A percentile compares a stretch with the other conserved stretches of the same genome.
phyloP scores from a whole-genome alignment of 148 eudicot species.

The Pharnaceum exiguum region DNA sequence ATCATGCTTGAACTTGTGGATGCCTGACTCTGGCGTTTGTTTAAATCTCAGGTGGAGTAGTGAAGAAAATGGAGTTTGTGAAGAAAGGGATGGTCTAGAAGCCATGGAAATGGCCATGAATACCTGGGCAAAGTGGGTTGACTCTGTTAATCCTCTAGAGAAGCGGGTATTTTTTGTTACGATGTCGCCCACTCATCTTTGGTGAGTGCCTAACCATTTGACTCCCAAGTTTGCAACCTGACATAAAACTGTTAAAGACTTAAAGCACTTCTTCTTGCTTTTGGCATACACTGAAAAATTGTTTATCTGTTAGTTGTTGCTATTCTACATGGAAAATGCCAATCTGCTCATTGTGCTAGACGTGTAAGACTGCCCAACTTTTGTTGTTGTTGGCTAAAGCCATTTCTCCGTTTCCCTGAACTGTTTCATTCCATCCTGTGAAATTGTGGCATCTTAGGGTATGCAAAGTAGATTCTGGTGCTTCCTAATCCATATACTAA shows the following conservation, averaged over 20 bases:
- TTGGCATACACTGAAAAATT: too few species aligned
- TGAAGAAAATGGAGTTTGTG: slow-evolving; percentile 64
- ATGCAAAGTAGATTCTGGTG: too few species aligned
- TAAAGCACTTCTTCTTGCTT: background rate
- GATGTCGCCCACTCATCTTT: slow-evolving; percentile 91
- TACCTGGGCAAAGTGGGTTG: slow-evolving; percentile 87
- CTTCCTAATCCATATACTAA: too few species aligned
- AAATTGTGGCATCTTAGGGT: too few species aligned
- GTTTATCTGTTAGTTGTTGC: too few species aligned
- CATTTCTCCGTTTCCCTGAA: too few species aligned
- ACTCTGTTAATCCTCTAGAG: slow-evolving; percentile 50
- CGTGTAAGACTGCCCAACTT: too few species aligned
- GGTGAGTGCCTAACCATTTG: slow-evolving; percentile 36
- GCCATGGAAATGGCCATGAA: slow-evolving; percentile 97
- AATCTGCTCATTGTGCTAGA: too few species aligned
- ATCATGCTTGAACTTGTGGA: background rate
- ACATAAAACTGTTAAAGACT: background rate
- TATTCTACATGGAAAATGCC: too few species aligned
- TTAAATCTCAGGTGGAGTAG: slow-evolving; percentile 56
- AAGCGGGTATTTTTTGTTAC: slow-evolving; percentile 80
- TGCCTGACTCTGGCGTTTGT: background rate
- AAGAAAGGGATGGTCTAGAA: slow-evolving; percentile 64
- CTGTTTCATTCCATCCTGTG: too few species aligned
- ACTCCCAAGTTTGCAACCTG: background rate
- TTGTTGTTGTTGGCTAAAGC: too few species aligned